Percentiles rank a stretch among this genome's conserved stretches.
These are phyloP conservation scores for Skeletonema tropicum DNA, from an alignment of 108 stramenopile species.

Conservation along the genomic window DNA sequence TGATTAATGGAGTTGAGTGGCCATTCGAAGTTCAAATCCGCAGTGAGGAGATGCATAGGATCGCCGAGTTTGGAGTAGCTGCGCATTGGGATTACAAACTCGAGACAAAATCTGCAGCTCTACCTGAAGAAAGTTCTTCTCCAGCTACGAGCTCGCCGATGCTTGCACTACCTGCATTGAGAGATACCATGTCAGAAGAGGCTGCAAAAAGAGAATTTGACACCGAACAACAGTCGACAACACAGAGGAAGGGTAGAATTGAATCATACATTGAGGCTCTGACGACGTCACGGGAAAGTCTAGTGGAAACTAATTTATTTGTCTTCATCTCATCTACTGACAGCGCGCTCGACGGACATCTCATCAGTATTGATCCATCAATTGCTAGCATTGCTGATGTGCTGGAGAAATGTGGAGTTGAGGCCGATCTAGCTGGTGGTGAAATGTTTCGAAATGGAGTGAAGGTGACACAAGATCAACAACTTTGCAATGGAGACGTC, in stretches of 20 bases:
- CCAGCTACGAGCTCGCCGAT: conserved; percentile 4
- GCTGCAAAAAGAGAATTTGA: neutral
- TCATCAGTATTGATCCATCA: conserved; percentile 52
- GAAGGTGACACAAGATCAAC: conserved; percentile 31
- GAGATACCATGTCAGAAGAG: neutral
- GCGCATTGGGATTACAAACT: conserved; percentile 88
- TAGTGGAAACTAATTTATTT: conserved; percentile 56
- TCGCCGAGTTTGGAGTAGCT: conserved; percentile 88
- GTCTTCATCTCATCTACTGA: conserved; percentile 64
- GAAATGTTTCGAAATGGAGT: conserved; percentile 60
- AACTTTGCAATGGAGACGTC: conserved; percentile 75
- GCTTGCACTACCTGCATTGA: conserved; percentile 15
- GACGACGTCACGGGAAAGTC: conserved; percentile 38
- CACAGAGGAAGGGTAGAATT: conserved; percentile 32
- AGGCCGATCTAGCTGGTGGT: neutral
- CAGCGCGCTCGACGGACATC: conserved; percentile 40
- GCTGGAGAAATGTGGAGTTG: conserved; percentile 38
- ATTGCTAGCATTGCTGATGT: conserved; percentile 50
- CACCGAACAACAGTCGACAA: conserved; percentile 1
- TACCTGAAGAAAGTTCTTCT: conserved; percentile 2
- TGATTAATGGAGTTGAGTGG: conserved; percentile 56
- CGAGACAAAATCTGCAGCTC: conserved; percentile 22
- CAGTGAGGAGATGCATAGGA: conserved; percentile 83
- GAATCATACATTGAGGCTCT: conserved; percentile 62
- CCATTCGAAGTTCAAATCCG: conserved; percentile 89